Evolutionary conservation across 306 rosid genomes (phyloP).

Genomic region (Cicer judaicum): DNA sequence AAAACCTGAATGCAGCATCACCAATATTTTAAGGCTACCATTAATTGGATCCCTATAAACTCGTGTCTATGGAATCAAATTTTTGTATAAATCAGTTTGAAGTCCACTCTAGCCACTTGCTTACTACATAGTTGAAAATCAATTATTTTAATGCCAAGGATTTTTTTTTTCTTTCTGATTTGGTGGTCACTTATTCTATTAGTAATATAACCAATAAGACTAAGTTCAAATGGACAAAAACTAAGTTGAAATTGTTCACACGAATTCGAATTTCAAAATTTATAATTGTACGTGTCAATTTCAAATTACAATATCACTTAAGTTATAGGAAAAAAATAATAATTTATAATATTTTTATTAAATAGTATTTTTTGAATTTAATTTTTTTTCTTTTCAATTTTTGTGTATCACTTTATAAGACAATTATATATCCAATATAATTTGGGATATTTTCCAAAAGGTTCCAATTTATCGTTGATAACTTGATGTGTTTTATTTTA

Average conservation of each 20-base stretch:
- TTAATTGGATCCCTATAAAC: constrained; percentile 21
- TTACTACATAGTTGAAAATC: constrained; percentile 7
- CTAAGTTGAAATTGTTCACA: no score
- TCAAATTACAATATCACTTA: no score
- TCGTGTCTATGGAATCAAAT: constrained; percentile 16
- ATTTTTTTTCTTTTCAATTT: no score
- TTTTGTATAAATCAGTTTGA: not conserved
- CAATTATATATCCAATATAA: constrained; percentile 5
- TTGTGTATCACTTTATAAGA: not conserved
- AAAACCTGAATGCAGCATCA: constrained; percentile 12
- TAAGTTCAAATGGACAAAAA: no score
- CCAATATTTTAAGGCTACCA: constrained; percentile 9
- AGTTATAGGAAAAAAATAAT: no score
- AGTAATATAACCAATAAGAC: no score
- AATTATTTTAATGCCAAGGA: constrained; percentile 12
- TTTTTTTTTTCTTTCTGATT: not conserved
- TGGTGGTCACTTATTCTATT: not conserved
- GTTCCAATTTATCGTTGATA: not conserved
- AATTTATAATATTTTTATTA: no score
- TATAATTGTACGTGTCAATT: no score
- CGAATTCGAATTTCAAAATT: no score
- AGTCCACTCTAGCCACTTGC: constrained; percentile 30
- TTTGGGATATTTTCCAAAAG: not conserved
- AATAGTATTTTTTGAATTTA: no score
- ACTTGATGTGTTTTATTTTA: constrained; percentile 20